Percentiles rank a stretch among this genome's conserved stretches.
Conservation (phyloP, 1,139 yeast species). For the Citeromyces hawaiiensis region DNA sequence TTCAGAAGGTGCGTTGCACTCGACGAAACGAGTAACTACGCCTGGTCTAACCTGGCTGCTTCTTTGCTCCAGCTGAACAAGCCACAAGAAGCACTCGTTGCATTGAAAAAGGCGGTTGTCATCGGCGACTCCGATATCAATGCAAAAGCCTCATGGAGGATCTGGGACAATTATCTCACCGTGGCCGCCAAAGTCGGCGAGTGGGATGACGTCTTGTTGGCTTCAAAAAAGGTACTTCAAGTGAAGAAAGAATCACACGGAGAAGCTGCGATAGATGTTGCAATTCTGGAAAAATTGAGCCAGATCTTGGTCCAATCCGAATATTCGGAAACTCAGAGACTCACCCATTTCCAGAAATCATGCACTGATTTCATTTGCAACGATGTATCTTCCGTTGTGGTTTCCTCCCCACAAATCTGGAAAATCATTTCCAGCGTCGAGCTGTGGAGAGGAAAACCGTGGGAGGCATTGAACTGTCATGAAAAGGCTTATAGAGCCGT, state of each 20-base stretch:
- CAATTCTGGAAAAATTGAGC: conserved; percentile 62
- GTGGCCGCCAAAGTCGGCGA: conserved; percentile 73
- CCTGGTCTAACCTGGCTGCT: conserved; percentile 94
- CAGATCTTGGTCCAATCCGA: conserved; percentile 45
- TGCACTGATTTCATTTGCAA: conserved; percentile 61
- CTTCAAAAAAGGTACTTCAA: conserved; percentile 50
- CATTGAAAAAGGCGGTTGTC: conserved; percentile 65
- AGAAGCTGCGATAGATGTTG: conserved; percentile 61
- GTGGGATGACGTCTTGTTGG: conserved; percentile 80
- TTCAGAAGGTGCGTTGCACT: conserved; percentile 83
- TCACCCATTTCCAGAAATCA: conserved; percentile 47
- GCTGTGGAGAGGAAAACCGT: conserved; percentile 76
- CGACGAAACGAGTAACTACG: conserved; percentile 69
- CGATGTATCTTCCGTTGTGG: conserved; percentile 54
- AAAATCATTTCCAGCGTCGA: conserved; percentile 73
- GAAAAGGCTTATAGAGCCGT: conserved; percentile 79
- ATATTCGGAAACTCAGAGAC: conserved; percentile 28
- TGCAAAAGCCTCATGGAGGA: conserved; percentile 65
- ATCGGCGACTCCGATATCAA: conserved; percentile 36
- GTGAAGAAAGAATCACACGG: conserved; percentile 37
- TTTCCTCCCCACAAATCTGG: conserved; percentile 69
- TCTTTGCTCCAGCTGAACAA: conserved; percentile 57
- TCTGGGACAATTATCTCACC: conserved; percentile 77
- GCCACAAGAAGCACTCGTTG: conserved; percentile 67
- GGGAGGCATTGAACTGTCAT: conserved; percentile 77